Base-by-base conservation (phyloP, 2,329 filamentous ascomycete species). In the Sporothrix curviconia region DNA sequence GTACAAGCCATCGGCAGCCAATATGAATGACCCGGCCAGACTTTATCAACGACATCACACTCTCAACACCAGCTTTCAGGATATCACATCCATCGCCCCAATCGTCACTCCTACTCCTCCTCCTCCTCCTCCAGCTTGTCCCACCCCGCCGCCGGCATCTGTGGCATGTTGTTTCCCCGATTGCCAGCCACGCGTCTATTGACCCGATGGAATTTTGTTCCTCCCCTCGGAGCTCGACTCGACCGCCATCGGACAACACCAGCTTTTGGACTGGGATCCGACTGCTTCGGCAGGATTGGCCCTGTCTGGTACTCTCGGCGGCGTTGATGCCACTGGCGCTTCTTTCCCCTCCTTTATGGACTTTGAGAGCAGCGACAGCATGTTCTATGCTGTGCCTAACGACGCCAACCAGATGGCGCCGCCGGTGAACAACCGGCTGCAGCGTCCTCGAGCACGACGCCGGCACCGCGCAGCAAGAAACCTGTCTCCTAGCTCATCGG, bases 401-500 rank as follows among this genome's bases (percentile, higher is more conserved):
- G 37, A 19, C 14, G 22, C 17, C 9, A 52, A 22, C 28, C 15
- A 52, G n/a, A 44, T 34, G 28, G 43, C 42, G 37, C 46, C 46
- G 15, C 8, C 22, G 36, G 55, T 52, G 12, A n/a, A 42, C 1
- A 30, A 59, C 3, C 57, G 57, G 4, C 60, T 64, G 56, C 57
- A 68, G 63, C 64, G 67, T 22, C 65, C 65, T 0, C 54, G 1
- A 59, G 58, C 3, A 51, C 47, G 3, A 55, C 62, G 0, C 51
- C 60, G 22, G 58, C 62, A 4, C 57, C 67, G 3, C 69, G 74
- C 24, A 75, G 72, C 65, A 77, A 74, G 63, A 66, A n/a, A 69
- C 40, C 68, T 79, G 28, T 75, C 73, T 3, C 76, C 75, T 0
- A 78, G 75, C 64, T 74, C 73, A 6, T 79, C 77, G 8, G 73